Evolutionary conservation across 345 rosid genomes (phyloP), one percentile per base, ranked within the genome.

Genomic region (Tarenaya hassleriana): DNA sequence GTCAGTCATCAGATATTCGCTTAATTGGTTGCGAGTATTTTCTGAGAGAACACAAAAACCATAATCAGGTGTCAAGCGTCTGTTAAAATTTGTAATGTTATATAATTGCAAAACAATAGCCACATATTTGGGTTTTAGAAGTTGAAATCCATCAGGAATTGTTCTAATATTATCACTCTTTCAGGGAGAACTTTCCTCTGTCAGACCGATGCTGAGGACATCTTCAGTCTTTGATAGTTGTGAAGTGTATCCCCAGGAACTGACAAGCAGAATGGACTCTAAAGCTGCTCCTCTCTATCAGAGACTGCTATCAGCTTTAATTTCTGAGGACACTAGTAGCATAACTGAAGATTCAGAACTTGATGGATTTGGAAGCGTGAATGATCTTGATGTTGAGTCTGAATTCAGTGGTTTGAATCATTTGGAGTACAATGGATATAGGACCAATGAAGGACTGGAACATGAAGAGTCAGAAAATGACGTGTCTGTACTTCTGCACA

Each of bases 301-400:
- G 69, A 80, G 86, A 74, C 77, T 86, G 55, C 60, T 92, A 41
- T 90, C 97, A 37, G 91, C 97, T 67, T 62, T 92, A 60, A 78
- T 88, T 60, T 62, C 95, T 4, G 97, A 86, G 71, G 97, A 83
- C 45, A 79, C 80, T 47, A 57, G 52, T 66, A 50, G 52, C 47
- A 50, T 52, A 49, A 44, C 49, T 56, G 85, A 50, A 59, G 88
- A 81, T 67, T 58, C 69, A 40, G 62, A 64, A 33, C 64, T 29
- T 61, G 82, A 79, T 76, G 67, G 56, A 29, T 69, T 73, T 75
- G 86, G 76, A 68, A 61, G 71, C 50, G 77, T 68, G 50, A 63
- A 67, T 50, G 75, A 68, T 59, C 70, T 65, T 40, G 81, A 88
- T 60, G 74, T 63, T 54, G 91, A 76, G 50, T 62, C 69, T 60